These are phyloP conservation scores for Gonapodya prolifera DNA, from an alignment of 192 early-diverging fungal genomes.

Conservation along the genomic window DNA sequence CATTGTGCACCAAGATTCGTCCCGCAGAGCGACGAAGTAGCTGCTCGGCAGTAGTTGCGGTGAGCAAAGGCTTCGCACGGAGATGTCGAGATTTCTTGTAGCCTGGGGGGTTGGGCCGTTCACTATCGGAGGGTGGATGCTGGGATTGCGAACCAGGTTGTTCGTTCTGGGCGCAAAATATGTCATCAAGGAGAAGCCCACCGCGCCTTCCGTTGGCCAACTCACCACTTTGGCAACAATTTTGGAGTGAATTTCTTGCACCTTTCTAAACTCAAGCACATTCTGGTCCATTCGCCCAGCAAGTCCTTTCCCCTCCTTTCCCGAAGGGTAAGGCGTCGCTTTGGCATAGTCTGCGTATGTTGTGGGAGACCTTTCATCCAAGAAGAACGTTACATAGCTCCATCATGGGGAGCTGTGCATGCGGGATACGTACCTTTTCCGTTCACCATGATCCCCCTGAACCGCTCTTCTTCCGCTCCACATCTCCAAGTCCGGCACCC, in stretches of 20 bases:
- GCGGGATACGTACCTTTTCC: not conserved
- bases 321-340: not conserved
- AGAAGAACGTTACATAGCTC: too few relatives aligned
- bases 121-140: slow-evolving; percentile 14
- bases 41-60: slow-evolving; percentile 9
- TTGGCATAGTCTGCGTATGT: not conserved
- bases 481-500: not conserved
- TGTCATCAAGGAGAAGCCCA: too few relatives aligned
- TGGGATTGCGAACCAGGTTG: not conserved
- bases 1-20: not conserved
- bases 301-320: not conserved
- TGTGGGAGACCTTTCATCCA: too few relatives aligned
- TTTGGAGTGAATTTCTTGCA: slow-evolving; percentile 45
- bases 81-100: slow-evolving; percentile 26
- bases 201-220: too few relatives aligned
- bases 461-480: not conserved
- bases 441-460: not conserved
- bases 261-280: slow-evolving; percentile 30
- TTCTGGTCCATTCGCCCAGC: slow-evolving; percentile 19
- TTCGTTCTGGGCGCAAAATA: not conserved
- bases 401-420: too few relatives aligned
- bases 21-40: not conserved
- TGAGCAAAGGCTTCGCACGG: slow-evolving; percentile 52
- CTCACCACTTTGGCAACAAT: slow-evolving; percentile 40
- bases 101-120: slow-evolving; percentile 23